Evolutionary conservation across 164 flowering plant species (phyloP), one percentile per base, ranked within the genome.

Genomic region (Houttuynia cordata): DNA sequence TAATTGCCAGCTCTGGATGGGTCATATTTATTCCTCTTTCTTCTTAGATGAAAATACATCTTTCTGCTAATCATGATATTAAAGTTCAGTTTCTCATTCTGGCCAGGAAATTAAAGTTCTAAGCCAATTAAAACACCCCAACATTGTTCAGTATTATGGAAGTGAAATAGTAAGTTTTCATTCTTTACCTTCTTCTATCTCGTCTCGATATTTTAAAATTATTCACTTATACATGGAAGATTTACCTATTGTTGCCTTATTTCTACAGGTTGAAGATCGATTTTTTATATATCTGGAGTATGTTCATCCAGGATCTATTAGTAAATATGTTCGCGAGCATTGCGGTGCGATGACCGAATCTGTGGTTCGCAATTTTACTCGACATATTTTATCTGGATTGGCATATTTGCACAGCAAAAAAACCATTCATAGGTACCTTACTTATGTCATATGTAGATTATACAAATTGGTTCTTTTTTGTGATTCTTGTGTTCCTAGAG

Each of bases 61-160:
- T 10, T 45, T 45, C 13, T 45, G 14, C 17, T 8, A 17, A 7
- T 45, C 49, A 45, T 4, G 14, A 12, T 45, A 17, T 3, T 12
- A 45, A 17, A 12, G 17, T 17, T 45, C 13, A 45, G 14, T 10
- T 45, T 12, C 49, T 17, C 49, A 1, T 20, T 22, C 51, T 74
- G 55, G 68, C 63, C 84, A 93, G 99, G 99, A 93, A 67, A 93
- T 93, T 62, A 82, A 88, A 65, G 74, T 88, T 66, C 91, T 93
- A 23, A 85, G 97, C 74, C 83, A 82, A 53, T 79, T 93, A 57
- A 76, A 91, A 75, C 99, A 93, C 75, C 96, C 85, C 67, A 93
- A 93, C 63, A 93, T 93, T 60, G 97, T 93, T 67, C 97, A 86
- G 77, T 93, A 93, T 69, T 90, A 81, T 81, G 99, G 99, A 61